Evolutionary conservation across 2,329 filamentous ascomycete genomes (phyloP), one percentile per base, ranked within the genome.

Genomic region (Ophiocordyceps robertsii): DNA sequence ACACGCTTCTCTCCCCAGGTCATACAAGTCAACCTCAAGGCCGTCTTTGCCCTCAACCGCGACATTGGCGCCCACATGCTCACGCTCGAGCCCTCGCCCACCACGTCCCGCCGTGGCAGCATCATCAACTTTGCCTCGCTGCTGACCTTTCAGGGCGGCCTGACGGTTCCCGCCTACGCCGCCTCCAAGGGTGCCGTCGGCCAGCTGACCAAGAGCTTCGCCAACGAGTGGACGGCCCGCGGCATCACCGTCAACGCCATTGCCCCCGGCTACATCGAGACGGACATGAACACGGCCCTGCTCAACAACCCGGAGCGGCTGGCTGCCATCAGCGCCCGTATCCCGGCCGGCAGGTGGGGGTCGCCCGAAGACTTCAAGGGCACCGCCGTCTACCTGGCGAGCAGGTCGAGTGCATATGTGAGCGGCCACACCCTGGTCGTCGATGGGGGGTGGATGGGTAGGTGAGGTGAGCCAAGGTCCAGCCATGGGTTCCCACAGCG

Each of bases 401-500:
- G 83, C 54, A 72, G 66, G 56, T 83, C 81, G n/a, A 85, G 83
- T 57, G 75, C 68, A 10, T 94, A 94, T 65, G 81, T 94, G 32
- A 86, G 75, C 50, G 88, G 88, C 0, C 84, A 94, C 62, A 69
- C 87, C 6, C 57, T 95, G 51, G 81, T 84, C 24, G 84, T 95
- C 38, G 89, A 95, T 62, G 88, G 88, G 8, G 88, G 88, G 11
- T 95, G 86, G 87, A 93, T 94, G 87, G 87, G 84, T 2, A 70
- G 86, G 68, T 93, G 68, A 51, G 12, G 31, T 6, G 31, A 33
- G n/a, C 11, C 24, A 24, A 24, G 24, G 24, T 7, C 24, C n/a
- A n/a, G n/a, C 19, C 3, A 19, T 19, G 19, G 19, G 19, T 19
- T 19, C 19, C 19, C 3, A 19, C 19, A 19, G 19, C 3, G 19